phyloP scores from a whole-genome alignment of 108 stramenopile genomes.

The Nannochloropsis salina region DNA sequence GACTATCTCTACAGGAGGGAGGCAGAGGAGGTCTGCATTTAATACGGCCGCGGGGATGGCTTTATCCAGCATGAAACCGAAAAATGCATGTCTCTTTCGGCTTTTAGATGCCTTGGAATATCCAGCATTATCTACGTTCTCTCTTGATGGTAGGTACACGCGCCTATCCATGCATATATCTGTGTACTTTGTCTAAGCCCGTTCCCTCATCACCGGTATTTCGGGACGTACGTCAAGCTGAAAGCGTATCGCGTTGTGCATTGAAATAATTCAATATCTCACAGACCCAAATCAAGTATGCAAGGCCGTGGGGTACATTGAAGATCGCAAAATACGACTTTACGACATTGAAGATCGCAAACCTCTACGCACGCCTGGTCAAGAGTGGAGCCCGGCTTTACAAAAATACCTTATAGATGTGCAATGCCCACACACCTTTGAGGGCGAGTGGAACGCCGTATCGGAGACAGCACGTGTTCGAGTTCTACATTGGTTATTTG shows the following conservation, averaged over 20 bases:
- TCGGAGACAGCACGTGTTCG: not conserved
- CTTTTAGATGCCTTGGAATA: not conserved
- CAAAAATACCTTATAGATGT: not conserved
- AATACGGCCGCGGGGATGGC: conserved; percentile 18
- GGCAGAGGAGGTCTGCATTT: not conserved
- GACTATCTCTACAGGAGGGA: no score
- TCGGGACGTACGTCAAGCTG: no score
- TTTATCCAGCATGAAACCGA: not conserved
- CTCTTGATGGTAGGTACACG: not conserved
- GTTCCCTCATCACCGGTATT: no score
- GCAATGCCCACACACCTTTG: not conserved
- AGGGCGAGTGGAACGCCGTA: not conserved
- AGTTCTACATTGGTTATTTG: not conserved
- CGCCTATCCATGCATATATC: no score
- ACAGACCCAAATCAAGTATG: not conserved
- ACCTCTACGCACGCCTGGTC: not conserved
- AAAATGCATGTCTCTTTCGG: not conserved
- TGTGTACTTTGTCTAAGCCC: no score
- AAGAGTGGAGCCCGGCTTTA: not conserved
- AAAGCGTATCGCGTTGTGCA: no score
- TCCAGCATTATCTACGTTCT: not conserved
- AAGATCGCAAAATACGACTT: not conserved
- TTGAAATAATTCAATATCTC: no score
- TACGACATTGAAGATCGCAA: not conserved
- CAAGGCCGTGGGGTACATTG: not conserved